Conservation (phyloP, 2,329 filamentous ascomycete genomes). For the Epicoccum sorghinum region DNA sequence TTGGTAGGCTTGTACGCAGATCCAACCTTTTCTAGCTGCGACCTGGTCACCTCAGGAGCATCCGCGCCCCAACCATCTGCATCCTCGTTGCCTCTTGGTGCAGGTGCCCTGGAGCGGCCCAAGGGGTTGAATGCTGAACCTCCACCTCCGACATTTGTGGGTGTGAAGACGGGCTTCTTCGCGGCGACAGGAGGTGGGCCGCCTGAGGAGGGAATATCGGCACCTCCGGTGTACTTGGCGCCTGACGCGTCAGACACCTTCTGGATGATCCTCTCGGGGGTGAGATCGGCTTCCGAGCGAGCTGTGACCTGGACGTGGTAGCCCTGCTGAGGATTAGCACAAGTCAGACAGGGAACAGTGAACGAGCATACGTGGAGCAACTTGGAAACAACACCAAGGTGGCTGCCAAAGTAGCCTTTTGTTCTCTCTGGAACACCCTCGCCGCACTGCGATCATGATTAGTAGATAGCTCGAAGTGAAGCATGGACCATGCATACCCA, state of each 20-base stretch:
- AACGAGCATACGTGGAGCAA: conserved; percentile 72
- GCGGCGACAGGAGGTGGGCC: conserved; percentile 73
- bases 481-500: conserved; percentile 62
- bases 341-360: background rate
- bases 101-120: conserved; percentile 64
- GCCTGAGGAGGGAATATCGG: conserved; percentile 60
- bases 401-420: conserved; percentile 98
- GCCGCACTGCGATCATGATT: conserved; percentile 67
- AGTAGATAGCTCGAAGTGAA: background rate
- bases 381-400: conserved; percentile 86
- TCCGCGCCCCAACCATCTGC: conserved; percentile 94
- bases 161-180: conserved; percentile 91
- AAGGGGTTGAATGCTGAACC: conserved; percentile 70
- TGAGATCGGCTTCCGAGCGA: conserved; percentile 86
- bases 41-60: conserved; percentile 87
- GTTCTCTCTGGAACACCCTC: conserved; percentile 97
- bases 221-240: conserved; percentile 83
- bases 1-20: conserved; percentile 94
- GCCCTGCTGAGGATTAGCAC: conserved; percentile 58
- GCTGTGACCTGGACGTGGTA: conserved; percentile 98
- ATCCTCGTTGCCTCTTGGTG: conserved; percentile 67
- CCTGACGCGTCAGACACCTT: conserved; percentile 96
- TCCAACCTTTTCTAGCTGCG: conserved; percentile 87
- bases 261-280: conserved; percentile 84
- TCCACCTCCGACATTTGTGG: conserved; percentile 67